Conservation (phyloP, 1,284 basidiomycete genomes). For the Rhodotorula sp. region DNA sequence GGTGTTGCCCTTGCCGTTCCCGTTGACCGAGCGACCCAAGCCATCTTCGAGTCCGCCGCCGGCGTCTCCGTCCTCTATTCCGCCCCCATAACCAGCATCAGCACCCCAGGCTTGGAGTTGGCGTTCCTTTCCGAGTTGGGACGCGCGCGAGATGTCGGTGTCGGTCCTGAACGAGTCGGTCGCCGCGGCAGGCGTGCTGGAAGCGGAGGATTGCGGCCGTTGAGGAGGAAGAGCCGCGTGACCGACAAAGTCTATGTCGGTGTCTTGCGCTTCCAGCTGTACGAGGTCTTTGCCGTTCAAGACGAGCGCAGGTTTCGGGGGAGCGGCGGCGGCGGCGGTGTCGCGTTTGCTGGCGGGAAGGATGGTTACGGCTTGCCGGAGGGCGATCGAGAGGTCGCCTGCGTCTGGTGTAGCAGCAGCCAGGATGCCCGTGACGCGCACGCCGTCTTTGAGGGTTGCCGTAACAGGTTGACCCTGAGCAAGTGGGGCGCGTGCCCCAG, state of each 20-base stretch:
- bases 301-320: constrained; percentile 50
- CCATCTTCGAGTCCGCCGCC: constrained; percentile 2
- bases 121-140: constrained; percentile 47
- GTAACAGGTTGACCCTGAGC: constrained; percentile 50
- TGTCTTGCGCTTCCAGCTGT: constrained; percentile 34
- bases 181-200: not conserved
- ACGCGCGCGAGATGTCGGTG: constrained; percentile 68
- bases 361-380: constrained; percentile 56
- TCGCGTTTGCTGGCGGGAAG: constrained; percentile 52
- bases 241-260: constrained; percentile 26
- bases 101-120: constrained; percentile 43
- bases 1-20: not conserved
- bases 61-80: not conserved
- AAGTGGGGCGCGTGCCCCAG: not conserved
- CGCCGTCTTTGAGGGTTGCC: constrained; percentile 63
- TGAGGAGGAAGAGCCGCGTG: not conserved
- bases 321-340: constrained; percentile 54
- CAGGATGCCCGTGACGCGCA: constrained; percentile 69
- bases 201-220: not conserved
- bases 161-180: constrained; percentile 75
- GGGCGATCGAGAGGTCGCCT: constrained; percentile 64
- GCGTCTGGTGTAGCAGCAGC: constrained; percentile 59
- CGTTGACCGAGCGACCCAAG: constrained; percentile 26
- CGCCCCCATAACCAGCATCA: not conserved
- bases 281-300: constrained; percentile 39